Percentiles rank a stretch among this genome's conserved stretches.
phyloP scores from a whole-genome alignment of 768 basidiomycete species.

The Tulasnella sp. region DNA sequence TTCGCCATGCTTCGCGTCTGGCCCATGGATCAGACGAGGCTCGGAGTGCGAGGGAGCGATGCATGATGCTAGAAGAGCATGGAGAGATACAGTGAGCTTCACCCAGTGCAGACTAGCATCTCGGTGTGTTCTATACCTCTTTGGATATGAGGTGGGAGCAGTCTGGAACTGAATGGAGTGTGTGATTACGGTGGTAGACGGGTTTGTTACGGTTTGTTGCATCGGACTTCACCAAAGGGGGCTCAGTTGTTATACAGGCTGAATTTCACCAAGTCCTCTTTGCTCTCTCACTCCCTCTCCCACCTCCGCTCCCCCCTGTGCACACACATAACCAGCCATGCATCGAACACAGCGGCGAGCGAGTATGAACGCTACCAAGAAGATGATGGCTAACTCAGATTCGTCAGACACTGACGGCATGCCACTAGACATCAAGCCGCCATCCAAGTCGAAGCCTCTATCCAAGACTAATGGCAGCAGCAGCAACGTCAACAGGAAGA shows the following conservation, averaged over 20 bases:
- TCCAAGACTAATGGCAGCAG: neutral
- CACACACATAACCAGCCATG: neutral
- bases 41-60: neutral
- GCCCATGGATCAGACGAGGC: slow-evolving; percentile 92
- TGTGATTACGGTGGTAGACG: no score
- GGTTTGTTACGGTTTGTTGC: no score
- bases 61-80: neutral
- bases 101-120: no score
- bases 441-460: neutral
- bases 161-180: neutral
- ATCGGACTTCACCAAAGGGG: no score
- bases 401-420: slow-evolving; percentile 12
- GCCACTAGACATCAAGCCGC: neutral
- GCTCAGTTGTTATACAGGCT: neutral
- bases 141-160: neutral
- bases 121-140: no score
- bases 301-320: slow-evolving; percentile 3
- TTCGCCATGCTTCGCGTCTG: slow-evolving; percentile 86
- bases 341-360: neutral
- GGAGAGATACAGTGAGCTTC: no score
- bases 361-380: neutral
- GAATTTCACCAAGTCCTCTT: neutral
- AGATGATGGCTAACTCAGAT: slow-evolving; percentile 3
- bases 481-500: neutral
- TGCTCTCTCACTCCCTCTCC: slow-evolving; percentile 18